phyloP scores from a whole-genome alignment of 352 stramenopile species.

The Albugo candida region DNA sequence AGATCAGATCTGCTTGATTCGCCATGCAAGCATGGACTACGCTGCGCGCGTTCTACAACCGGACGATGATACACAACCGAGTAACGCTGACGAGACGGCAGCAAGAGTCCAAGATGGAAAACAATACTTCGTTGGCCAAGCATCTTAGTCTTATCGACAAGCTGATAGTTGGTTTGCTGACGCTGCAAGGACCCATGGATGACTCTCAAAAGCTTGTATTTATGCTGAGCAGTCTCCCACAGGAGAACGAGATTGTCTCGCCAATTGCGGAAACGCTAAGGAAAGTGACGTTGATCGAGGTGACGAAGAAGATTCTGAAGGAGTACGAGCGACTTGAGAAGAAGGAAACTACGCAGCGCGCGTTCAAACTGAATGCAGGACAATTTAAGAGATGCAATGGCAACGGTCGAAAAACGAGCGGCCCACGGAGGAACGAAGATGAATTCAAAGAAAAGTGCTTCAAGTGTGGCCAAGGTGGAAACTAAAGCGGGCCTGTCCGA shows the following conservation, averaged over 20 bases:
- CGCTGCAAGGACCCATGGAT: conserved; percentile 9
- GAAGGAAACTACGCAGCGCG: conserved; percentile 3
- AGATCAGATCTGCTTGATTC: too few species aligned
- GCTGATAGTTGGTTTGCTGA: conserved; percentile 10
- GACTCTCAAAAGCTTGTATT: conserved; percentile 10
- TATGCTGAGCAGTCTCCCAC: conserved; percentile 9
- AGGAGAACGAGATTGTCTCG: conserved; percentile 6
- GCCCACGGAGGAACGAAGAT: not conserved
- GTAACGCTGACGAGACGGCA: conserved; percentile 7
- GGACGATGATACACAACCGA: conserved; percentile 14
- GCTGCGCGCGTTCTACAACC: conserved; percentile 8
- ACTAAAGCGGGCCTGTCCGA: conserved; percentile 7
- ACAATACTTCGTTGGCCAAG: conserved; percentile 1
- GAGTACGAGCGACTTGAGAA: too few species aligned
- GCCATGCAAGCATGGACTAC: too few species aligned
- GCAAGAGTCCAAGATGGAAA: conserved; percentile 14
- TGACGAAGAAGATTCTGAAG: too few species aligned
- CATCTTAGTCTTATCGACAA: conserved; percentile 14
- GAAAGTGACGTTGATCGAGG: too few species aligned
- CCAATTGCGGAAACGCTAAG: too few species aligned
- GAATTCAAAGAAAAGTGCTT: conserved; percentile 10
- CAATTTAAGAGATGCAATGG: not conserved
- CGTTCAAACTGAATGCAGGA: not conserved
- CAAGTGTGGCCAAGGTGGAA: conserved; percentile 1
- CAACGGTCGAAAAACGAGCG: conserved; percentile 3